Evolutionary conservation across 352 stramenopile species (phyloP).

Genomic region (Globisporangium polare): DNA sequence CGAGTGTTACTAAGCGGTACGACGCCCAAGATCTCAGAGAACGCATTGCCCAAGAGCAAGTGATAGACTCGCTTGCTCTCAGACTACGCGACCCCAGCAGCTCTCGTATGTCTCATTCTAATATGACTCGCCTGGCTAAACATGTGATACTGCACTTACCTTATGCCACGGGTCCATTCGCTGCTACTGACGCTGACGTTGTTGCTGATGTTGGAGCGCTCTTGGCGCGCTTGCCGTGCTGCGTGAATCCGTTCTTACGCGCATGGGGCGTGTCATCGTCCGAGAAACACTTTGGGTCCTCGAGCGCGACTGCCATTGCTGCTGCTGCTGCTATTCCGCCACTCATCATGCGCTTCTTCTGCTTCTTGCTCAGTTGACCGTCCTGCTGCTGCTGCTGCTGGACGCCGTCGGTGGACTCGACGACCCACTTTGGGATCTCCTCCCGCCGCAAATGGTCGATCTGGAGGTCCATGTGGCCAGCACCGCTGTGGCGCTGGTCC

Average conservation of each 20-base stretch:
- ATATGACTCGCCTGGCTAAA: neutral
- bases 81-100: neutral
- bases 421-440: constrained; percentile 63
- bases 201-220: neutral
- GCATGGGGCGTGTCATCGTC: constrained; percentile 32
- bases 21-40: neutral
- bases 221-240: constrained; percentile 11
- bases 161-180: neutral
- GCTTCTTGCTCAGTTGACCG: constrained; percentile 6
- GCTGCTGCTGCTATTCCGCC: neutral
- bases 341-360: constrained; percentile 9
- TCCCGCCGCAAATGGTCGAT: constrained; percentile 61
- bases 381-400: neutral
- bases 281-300: constrained; percentile 21
- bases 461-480: constrained; percentile 64
- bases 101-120: neutral
- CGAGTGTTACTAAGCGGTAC: too few species aligned
- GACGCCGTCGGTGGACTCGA: constrained; percentile 28
- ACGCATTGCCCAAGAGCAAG: neutral
- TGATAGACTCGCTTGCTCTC: neutral
- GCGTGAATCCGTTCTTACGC: constrained; percentile 5
- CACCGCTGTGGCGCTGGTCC: constrained; percentile 49
- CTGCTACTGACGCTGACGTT: neutral
- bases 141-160: constrained; percentile 3
- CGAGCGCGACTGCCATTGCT: neutral